Conservation (phyloP, 2,329 filamentous ascomycete species). For the Ceratocystis alfenasii region DNA sequence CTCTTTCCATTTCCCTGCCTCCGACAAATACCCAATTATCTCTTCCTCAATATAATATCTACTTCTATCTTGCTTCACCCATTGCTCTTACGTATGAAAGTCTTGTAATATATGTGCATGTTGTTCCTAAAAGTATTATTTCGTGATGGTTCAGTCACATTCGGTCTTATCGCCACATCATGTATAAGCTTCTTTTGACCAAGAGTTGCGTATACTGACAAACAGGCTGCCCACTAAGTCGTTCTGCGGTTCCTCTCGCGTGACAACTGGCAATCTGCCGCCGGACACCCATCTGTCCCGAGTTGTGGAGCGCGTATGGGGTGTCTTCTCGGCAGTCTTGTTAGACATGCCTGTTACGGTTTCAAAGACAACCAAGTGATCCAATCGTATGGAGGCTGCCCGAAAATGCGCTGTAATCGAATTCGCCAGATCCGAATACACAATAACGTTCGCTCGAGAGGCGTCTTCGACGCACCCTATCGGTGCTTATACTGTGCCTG, state of each 20-base stretch:
- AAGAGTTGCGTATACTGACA: not conserved
- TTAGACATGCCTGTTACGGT: not conserved
- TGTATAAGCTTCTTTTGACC: not conserved
- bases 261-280: conserved; percentile 26
- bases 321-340: conserved; percentile 12
- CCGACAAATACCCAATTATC: not conserved
- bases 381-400: not conserved
- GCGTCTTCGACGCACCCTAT: conserved; percentile 8
- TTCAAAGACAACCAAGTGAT: not conserved
- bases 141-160: not conserved
- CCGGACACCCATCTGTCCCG: conserved; percentile 3
- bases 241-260: conserved; percentile 23
- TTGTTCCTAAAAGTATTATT: not conserved
- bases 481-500: not conserved
- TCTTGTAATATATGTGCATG: not conserved
- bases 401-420: conserved; percentile 15
- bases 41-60: not conserved
- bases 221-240: not conserved
- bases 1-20: not conserved
- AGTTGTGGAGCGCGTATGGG: conserved; percentile 14
- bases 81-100: not conserved
- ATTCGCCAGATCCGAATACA: conserved; percentile 16
- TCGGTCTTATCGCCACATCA: not conserved
- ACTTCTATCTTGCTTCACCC: not conserved
- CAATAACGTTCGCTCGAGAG: conserved; percentile 1